Base-by-base conservation (phyloP, 1,284 basidiomycete genomes). In the Cryptococcus jaspeensis region DNA sequence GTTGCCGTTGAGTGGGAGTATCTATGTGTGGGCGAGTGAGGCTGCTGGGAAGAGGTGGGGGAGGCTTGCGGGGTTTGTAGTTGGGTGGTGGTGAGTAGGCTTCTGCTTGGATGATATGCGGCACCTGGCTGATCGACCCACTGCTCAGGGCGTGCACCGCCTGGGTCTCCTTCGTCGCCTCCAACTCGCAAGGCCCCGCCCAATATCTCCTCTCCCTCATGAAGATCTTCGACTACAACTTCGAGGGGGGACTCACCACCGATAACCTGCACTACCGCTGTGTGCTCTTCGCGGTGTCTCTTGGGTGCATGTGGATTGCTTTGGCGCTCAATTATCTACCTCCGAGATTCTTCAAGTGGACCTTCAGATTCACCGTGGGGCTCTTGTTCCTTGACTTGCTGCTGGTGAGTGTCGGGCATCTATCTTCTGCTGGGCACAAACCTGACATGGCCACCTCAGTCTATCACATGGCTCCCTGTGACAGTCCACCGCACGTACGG, bases 21-120 rank as follows among this genome's bases (percentile, higher is more conserved):
- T 92, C 73, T 92, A 92, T 75, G 85, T 91, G 56, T 92, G 90
- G 90, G 87, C 89, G 0, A 90, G 89, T 28, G 90, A 90, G 69
- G 89, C 89, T 63, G 90, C 88, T 5, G 90, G 90, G 2, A 38
- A 28, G 40, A 52, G 43, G 22, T 28, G 48, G 39, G 35, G 45
- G 22, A 32, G 52, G 5, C 35, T 44, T 48, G 41, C 20, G 45
- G 39, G 13, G 35, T 23, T 12, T 46, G 11, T 22, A n/a, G 9
- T 23, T 13, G 92, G 39, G 89, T 90, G 22, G 90, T 92, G 72
- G 84, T 91, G 47, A 91, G 89, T 72, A 91, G 89, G 42, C 88
- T 88, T 2, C 78, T 91, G 20, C 89, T 89, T 5, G 74, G 90
- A 45, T 89, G 87, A 53, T 90, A 90, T 8, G 44, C 42, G 5